Base-by-base conservation (phyloP, 495 filamentous ascomycete species). In the Penicillium flavigenum region DNA sequence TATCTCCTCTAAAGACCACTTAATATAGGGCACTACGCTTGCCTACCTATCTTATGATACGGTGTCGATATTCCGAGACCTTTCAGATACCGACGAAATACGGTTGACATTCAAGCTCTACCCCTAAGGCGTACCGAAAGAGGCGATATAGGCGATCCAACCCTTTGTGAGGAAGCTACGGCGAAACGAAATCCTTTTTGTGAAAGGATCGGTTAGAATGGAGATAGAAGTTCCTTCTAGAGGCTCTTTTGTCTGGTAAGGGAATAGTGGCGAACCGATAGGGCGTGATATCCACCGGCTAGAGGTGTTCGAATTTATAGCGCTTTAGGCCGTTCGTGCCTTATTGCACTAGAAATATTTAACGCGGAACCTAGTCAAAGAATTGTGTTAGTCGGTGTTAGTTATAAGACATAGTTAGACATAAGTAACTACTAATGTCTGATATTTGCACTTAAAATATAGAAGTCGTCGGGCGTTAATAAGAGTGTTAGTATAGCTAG, bases 171-270 rank as follows among this genome's bases (percentile, higher is more conserved):
- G 43, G 44, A 45, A 55, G 52, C 52, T 55, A 8, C 19, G 34
- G 52, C 42, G 19, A 38, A 55, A 55, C 31, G 52, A 55, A 46
- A 47, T 47, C 10, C 39, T 55, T 55, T 46, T 55, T 16, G 19
- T 55, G 17, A 55, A 55, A 55, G 52, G 52, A 46, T 55, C 29
- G 19, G 52, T 46, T 9, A 55, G 42, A 47, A 55, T 55, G 14
- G 42, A 34, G 52, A 55, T 55, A 45, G 41, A 47, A 14, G 42
- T 47, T 55, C 52, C 29, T 55, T 6, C 14, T 55, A 2, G 31
- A 5, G 41, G 52, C 8, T 55, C n/a, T 14, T 55, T 55, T 55
- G 31, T 55, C 17, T 55, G 10, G 42, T 4, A 46, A 55, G 42
- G 39, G 17, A 55, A 47, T 5, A 55, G 14, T 46, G 17, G 31